Base-by-base conservation (phyloP, 257 asterid genomes). In the Echium plantagineum region DNA sequence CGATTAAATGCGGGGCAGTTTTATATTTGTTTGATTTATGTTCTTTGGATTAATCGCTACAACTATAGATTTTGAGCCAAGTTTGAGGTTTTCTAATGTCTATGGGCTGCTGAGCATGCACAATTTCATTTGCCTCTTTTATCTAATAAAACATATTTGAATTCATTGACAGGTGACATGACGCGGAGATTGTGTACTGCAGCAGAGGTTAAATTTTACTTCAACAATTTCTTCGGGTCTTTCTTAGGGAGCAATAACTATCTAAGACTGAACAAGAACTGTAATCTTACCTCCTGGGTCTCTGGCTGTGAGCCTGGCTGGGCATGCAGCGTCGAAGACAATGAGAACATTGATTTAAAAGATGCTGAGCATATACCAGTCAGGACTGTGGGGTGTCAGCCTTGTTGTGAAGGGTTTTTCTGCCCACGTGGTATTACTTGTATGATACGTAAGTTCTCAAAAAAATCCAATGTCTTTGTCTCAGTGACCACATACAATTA, bases 271-370 rank as follows among this genome's bases (percentile, higher is more conserved):
- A 82, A 89, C 66, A 64, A 68, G 74, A 89, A 89, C 74, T 89
- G 97, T 64, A 86, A 89, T 72, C 67, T 81, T n/a, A 74, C 86
- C 35, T 51, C 79, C 59, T 89, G 95, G 95, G 68, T 67, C 57
- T 7, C 77, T 7, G 95, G 97, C 31, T 89, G 97, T 57, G 95
- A 89, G 77, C 94, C 95, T 0, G 95, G 97, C 26, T 89, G 97
- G 97, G 95, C 93, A 8, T 89, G 97, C 74, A 58, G 71, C 32
- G 67, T 75, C 30, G 84, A 77, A 59, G 68, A 63, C 21, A 80
- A 79, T 15, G 78, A 73, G 20, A 63, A 38, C 4, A 63, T 59
- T 21, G 80, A 78, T 76, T 68, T 80, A 0, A 57, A 62, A 60
- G 67, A 72, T 66, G 61, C 73, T 20, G 73, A 55, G 35, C 77